Evolutionary conservation across 2,329 filamentous ascomycete species (phyloP).

Genomic region (Colletotrichum trifolii): DNA sequence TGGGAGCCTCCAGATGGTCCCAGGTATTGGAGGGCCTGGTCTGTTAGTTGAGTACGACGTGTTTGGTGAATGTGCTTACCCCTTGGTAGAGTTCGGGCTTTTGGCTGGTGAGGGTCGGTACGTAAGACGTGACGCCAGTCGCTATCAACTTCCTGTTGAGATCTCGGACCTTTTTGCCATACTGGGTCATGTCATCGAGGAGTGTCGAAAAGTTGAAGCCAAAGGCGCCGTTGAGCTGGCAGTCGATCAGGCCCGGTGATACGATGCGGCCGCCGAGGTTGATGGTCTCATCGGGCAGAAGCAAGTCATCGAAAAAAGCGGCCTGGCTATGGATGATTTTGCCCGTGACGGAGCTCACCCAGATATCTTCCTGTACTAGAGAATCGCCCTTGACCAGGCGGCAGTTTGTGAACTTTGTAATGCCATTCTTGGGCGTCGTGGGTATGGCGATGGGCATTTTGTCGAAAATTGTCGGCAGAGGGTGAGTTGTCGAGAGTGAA

Average conservation of each 20-base stretch:
- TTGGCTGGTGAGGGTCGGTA: slow-evolving; percentile 88
- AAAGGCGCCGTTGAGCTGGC: slow-evolving; percentile 91
- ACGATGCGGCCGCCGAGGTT: slow-evolving; percentile 87
- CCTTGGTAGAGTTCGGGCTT: slow-evolving; percentile 83
- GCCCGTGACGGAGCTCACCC: slow-evolving; percentile 84
- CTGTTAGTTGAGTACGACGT: background rate
- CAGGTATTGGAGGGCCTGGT: slow-evolving; percentile 77
- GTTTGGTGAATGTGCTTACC: slow-evolving; percentile 50
- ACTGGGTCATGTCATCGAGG: slow-evolving; percentile 74
- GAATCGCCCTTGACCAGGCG: slow-evolving; percentile 75
- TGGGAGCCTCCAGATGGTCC: slow-evolving; percentile 74
- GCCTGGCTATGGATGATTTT: slow-evolving; percentile 81
- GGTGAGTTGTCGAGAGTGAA: slow-evolving; percentile 24
- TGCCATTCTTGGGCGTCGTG: slow-evolving; percentile 58
- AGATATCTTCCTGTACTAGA: slow-evolving; percentile 83
- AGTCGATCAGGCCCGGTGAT: slow-evolving; percentile 88
- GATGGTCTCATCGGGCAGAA: slow-evolving; percentile 78
- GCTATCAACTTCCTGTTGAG: slow-evolving; percentile 78
- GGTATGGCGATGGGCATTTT: slow-evolving; percentile 62
- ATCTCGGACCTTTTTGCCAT: slow-evolving; percentile 76
- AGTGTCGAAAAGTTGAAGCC: slow-evolving; percentile 92
- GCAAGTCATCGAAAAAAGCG: slow-evolving; percentile 74
- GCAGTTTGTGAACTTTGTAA: slow-evolving; percentile 93
- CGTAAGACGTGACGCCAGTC: slow-evolving; percentile 88
- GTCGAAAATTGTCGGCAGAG: slow-evolving; percentile 40